These are phyloP conservation scores for Cicer cuneatum DNA, from an alignment of 306 rosid genomes.

Conservation along the genomic window DNA sequence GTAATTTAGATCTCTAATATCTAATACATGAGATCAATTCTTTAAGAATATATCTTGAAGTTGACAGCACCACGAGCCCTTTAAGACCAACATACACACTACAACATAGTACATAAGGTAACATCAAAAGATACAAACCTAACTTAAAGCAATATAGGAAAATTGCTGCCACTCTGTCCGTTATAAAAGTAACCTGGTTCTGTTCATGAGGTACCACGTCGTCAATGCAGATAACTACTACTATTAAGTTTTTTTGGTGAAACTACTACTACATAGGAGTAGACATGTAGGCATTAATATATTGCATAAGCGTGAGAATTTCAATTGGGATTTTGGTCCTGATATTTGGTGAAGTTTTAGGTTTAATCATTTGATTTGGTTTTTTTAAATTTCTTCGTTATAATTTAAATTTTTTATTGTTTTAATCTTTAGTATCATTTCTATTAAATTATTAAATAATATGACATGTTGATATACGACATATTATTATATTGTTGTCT, in stretches of 20 bases:
- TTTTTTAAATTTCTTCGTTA: no score
- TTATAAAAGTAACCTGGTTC: neutral
- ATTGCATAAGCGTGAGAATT: neutral
- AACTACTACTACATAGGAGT: neutral
- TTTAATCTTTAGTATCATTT: no score
- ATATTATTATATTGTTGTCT: no score
- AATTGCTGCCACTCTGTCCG: conserved; percentile 52
- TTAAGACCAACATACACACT: neutral
- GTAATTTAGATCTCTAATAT: no score
- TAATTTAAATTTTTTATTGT: no score
- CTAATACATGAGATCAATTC: no score
- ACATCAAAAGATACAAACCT: conserved; percentile 43
- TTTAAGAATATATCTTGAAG: conserved; percentile 29
- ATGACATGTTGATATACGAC: no score
- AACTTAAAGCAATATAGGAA: conserved; percentile 49
- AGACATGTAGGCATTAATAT: neutral
- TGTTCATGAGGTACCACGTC: conserved; percentile 39
- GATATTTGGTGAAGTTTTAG: no score
- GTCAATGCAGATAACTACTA: conserved; percentile 28
- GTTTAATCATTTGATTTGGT: no score
- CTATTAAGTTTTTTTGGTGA: no score
- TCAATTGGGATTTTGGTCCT: no score
- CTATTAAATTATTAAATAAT: no score
- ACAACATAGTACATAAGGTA: neutral
- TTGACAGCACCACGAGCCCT: conserved; percentile 30